phyloP scores from a whole-genome alignment of 2,329 filamentous ascomycete genomes.

The Botrytis paeoniae region DNA sequence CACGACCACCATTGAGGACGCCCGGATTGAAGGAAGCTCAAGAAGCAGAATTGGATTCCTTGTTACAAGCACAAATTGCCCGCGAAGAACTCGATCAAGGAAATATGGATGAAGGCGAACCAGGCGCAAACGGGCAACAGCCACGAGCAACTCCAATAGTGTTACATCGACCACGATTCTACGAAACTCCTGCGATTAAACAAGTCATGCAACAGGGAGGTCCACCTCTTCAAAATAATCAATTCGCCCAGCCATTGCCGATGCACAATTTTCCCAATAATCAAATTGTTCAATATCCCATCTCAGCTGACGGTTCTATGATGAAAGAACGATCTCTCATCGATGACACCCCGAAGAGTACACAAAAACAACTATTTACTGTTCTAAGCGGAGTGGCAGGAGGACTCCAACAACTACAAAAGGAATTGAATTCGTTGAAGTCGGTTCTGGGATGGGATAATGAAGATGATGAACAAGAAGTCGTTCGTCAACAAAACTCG shows the following conservation, averaged over 20 bases:
- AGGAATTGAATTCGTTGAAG: slow-evolving; percentile 31
- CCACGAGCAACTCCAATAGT: not conserved
- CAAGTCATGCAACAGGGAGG: not conserved
- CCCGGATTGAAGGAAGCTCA: slow-evolving; percentile 6
- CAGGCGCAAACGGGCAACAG: not conserved
- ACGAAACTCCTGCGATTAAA: not conserved
- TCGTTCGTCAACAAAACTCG: not conserved
- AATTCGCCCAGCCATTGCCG: not conserved
- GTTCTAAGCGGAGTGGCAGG: slow-evolving; percentile 29
- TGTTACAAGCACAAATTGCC: slow-evolving; percentile 29
- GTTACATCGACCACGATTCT: slow-evolving; percentile 11
- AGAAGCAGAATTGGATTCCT: slow-evolving; percentile 24
- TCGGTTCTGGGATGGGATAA: slow-evolving; percentile 29
- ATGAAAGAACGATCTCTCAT: slow-evolving; percentile 20
- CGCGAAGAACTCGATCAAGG: slow-evolving; percentile 21
- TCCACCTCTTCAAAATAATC: not conserved
- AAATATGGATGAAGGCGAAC: slow-evolving; percentile 11
- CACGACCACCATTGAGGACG: slow-evolving; percentile 11
- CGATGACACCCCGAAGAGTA: slow-evolving; percentile 26
- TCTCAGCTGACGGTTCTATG: not conserved
- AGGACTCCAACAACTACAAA: slow-evolving; percentile 30
- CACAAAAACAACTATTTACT: slow-evolving; percentile 30
- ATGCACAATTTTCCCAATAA: not conserved
- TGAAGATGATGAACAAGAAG: slow-evolving; percentile 17
- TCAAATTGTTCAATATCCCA: not conserved